Evolutionary conservation across 495 filamentous ascomycete species (phyloP).

Genomic region (Poronia punctata): DNA sequence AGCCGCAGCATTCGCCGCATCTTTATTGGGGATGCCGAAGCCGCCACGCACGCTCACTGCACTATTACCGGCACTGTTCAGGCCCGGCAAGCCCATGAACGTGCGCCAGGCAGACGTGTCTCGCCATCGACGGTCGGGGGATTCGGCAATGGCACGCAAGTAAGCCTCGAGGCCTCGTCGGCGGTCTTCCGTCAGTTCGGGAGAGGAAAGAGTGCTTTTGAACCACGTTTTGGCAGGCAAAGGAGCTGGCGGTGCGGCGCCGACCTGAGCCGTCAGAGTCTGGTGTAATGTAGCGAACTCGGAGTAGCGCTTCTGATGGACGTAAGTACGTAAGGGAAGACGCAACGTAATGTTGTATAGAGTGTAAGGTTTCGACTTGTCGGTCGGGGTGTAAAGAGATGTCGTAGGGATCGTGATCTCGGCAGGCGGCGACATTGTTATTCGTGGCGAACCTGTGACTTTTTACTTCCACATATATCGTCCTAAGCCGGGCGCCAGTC

Average conservation of each 20-base stretch:
- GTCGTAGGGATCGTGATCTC: constrained; percentile 79
- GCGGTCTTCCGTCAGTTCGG: constrained; percentile 72
- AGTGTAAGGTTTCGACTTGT: constrained; percentile 68
- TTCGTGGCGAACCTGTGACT: background rate
- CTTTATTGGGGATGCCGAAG: constrained; percentile 33
- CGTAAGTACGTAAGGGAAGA: constrained; percentile 79
- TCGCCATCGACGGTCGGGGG: constrained; percentile 77
- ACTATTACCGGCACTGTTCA: constrained; percentile 37
- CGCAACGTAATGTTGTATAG: constrained; percentile 87
- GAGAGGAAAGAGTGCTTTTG: constrained; percentile 65
- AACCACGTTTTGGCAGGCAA: constrained; percentile 85
- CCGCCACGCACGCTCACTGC: constrained; percentile 43
- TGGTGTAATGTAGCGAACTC: constrained; percentile 77
- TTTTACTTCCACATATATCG: too few species aligned
- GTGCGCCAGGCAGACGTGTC: constrained; percentile 73
- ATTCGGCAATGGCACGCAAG: constrained; percentile 70
- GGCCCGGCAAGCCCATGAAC: constrained; percentile 72
- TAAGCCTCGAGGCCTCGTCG: constrained; percentile 72
- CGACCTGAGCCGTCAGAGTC: constrained; percentile 57
- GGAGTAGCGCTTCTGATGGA: constrained; percentile 87
- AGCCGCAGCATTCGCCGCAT: constrained; percentile 31
- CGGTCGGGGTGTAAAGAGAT: constrained; percentile 44
- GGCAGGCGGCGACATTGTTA: constrained; percentile 62
- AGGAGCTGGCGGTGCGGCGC: constrained; percentile 50
- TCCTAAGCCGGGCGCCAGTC: too few species aligned